Base-by-base conservation (phyloP, 2,329 filamentous ascomycete species). In the Talaromyces funiculosus region DNA sequence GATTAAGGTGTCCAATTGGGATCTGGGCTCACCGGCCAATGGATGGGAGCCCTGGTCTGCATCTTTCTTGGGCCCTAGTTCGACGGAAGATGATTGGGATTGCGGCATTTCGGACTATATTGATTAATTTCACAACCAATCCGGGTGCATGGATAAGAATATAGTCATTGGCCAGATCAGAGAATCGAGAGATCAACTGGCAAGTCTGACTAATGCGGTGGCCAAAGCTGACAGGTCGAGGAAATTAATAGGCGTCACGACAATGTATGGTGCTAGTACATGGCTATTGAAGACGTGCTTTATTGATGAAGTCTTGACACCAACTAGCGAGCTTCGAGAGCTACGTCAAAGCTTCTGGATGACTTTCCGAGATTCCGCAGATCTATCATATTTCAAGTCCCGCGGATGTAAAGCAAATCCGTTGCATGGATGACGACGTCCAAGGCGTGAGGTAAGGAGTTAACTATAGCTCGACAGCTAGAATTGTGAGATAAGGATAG, bases 1-100 rank as follows among this genome's bases (percentile, higher is more conserved):
- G 60, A 97, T 90, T 45, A 97, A 85, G 24, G 85, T 86, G 67
- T 96, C 90, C 69, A 96, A 84, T 24, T 71, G 69, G 37, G 72
- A 73, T 57, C 71, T 67, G 14, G 65, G 58, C 14, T 65, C 64
- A 38, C 66, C 57, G 8, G 26, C 35, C 26, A 60, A 57, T 31
- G 42, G 53, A 57, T 51, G 56, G 4, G 56, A 31, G 42, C 53
- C 47, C 7, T 47, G 61, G 26, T 18, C 51, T 35, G 33, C n/a
- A 4, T 26, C n/a, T 26, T 35, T 55, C 16, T 24, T 37, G 29
- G 47, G 18, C 10, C 20, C 16, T 57, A 45, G 35, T n/a, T 53
- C 35, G 38, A 58, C 20, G 29, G 57, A 54, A 26, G 20, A 26
- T 12, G 45, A 49, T 51, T 35, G 42, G 10, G 55, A 58, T 61